phyloP scores from a whole-genome alignment of 495 filamentous ascomycete genomes.

The Trichoderma gamsii region DNA sequence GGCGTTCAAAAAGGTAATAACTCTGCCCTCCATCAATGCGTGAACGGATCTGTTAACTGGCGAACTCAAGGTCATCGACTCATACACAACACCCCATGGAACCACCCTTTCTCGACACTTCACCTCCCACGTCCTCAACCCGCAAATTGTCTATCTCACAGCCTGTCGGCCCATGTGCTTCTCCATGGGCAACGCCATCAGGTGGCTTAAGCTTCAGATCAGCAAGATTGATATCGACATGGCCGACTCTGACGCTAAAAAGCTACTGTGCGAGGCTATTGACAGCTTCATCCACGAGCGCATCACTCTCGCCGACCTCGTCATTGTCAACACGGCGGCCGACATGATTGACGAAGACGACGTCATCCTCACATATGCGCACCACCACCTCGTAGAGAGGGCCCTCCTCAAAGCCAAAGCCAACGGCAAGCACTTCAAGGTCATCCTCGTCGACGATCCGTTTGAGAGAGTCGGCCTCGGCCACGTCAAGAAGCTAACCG shows the following conservation, averaged over 20 bases:
- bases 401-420: slow-evolving; percentile 65
- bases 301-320: slow-evolving; percentile 76
- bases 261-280: slow-evolving; percentile 68
- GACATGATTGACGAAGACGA: slow-evolving; percentile 68
- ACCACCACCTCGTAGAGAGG: slow-evolving; percentile 75
- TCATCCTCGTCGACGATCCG: slow-evolving; percentile 79
- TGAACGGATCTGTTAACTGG: too few species aligned
- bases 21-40: too few species aligned
- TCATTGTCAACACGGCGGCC: slow-evolving; percentile 70
- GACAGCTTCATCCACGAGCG: slow-evolving; percentile 87
- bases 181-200: slow-evolving; percentile 91
- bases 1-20: slow-evolving; percentile 75
- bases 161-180: slow-evolving; percentile 89
- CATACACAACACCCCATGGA: slow-evolving; percentile 79
- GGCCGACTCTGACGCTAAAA: slow-evolving; percentile 72
- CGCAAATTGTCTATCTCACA: slow-evolving; percentile 89
- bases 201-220: slow-evolving; percentile 86
- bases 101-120: slow-evolving; percentile 84
- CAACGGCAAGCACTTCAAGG: slow-evolving; percentile 59
- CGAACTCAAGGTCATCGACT: slow-evolving; percentile 68
- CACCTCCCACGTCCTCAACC: slow-evolving; percentile 81
- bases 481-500: slow-evolving; percentile 60
- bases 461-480: slow-evolving; percentile 69
- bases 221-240: slow-evolving; percentile 75
- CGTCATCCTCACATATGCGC: slow-evolving; percentile 83